Evolutionary conservation across 116 monocot genomes (phyloP).

Genomic region (Dioscorea cayenensis): DNA sequence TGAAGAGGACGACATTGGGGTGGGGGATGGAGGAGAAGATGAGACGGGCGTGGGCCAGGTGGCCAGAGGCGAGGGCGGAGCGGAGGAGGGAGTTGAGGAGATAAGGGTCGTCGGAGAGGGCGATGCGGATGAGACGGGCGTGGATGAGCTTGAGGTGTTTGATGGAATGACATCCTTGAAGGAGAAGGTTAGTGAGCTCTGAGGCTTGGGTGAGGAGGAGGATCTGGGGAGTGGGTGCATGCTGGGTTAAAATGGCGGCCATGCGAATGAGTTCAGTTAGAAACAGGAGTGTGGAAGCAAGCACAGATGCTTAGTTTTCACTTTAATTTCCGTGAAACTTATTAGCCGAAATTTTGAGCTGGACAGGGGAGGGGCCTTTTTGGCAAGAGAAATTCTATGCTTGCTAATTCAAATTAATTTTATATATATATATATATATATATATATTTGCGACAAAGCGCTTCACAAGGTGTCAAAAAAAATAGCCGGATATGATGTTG

Average conservation of each 20-base stretch:
- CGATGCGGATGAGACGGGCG: slow-evolving; percentile 28
- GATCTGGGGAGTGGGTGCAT: neutral
- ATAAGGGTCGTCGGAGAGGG: slow-evolving; percentile 12
- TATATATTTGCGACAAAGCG: no score
- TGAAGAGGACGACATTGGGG: slow-evolving; percentile 14
- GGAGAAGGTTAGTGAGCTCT: slow-evolving; percentile 13
- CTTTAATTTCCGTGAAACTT: no score
- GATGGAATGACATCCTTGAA: slow-evolving; percentile 11
- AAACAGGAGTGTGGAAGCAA: no score
- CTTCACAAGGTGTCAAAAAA: no score
- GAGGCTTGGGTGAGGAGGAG: slow-evolving; percentile 7
- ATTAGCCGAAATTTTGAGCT: no score
- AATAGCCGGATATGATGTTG: no score
- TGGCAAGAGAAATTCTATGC: no score
- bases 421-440: no score
- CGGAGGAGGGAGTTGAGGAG: slow-evolving; percentile 31
- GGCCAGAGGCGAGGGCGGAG: slow-evolving; percentile 17
- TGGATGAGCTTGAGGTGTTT: slow-evolving; percentile 25
- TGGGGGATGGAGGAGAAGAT: slow-evolving; percentile 6
- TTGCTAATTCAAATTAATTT: no score
- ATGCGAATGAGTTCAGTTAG: neutral
- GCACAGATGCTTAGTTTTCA: no score
- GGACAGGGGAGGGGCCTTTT: no score
- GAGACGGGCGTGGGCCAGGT: slow-evolving; percentile 6
- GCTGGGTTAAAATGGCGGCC: neutral